A percentile compares a stretch with the other conserved stretches of the same genome.
These are phyloP conservation scores for Dendrostoma leiphaemia DNA, from an alignment of 2,329 filamentous ascomycete genomes.

Conservation along the genomic window DNA sequence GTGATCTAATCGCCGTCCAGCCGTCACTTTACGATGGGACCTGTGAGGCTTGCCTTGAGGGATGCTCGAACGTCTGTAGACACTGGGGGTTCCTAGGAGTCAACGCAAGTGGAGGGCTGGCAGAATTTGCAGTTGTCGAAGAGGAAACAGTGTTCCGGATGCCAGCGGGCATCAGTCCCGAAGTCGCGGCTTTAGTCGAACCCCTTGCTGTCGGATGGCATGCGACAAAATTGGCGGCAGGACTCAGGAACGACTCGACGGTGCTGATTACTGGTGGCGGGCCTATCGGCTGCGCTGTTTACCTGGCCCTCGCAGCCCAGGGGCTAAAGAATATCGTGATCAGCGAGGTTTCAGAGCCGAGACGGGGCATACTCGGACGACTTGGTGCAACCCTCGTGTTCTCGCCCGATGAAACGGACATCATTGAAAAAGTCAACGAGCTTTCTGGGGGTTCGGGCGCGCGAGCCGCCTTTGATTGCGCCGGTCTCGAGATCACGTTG, in stretches of 20 bases:
- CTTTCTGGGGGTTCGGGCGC: slow-evolving; percentile 19
- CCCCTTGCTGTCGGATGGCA: slow-evolving; percentile 65
- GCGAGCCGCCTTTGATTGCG: slow-evolving; percentile 23
- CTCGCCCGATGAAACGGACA: slow-evolving; percentile 16
- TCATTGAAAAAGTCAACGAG: slow-evolving; percentile 6
- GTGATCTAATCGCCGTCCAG: slow-evolving; percentile 54
- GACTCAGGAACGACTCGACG: slow-evolving; percentile 36
- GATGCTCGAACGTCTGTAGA: slow-evolving; percentile 29
- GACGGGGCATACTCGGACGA: slow-evolving; percentile 47
- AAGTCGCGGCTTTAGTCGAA: slow-evolving; percentile 58
- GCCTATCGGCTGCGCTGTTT: slow-evolving; percentile 59
- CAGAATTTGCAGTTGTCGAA: slow-evolving; percentile 51
- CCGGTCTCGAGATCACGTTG: slow-evolving; percentile 39
- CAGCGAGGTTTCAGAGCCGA: slow-evolving; percentile 49
- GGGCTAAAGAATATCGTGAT: slow-evolving; percentile 55
- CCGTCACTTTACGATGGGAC: slow-evolving; percentile 54
- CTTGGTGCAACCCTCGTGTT: slow-evolving; percentile 46
- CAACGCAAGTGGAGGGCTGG: slow-evolving; percentile 44
- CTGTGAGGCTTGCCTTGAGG: slow-evolving; percentile 51
- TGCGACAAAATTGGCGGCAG: slow-evolving; percentile 34
- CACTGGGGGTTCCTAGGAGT: slow-evolving; percentile 41
- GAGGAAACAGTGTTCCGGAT: slow-evolving; percentile 43
- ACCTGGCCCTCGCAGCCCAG: slow-evolving; percentile 54
- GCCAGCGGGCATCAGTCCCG: slow-evolving; percentile 47
- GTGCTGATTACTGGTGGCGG: slow-evolving; percentile 59